Percentiles rank a stretch among this genome's conserved stretches.
phyloP scores from a whole-genome alignment of 768 basidiomycete species.

The Tylopilus rubrobrunneus region DNA sequence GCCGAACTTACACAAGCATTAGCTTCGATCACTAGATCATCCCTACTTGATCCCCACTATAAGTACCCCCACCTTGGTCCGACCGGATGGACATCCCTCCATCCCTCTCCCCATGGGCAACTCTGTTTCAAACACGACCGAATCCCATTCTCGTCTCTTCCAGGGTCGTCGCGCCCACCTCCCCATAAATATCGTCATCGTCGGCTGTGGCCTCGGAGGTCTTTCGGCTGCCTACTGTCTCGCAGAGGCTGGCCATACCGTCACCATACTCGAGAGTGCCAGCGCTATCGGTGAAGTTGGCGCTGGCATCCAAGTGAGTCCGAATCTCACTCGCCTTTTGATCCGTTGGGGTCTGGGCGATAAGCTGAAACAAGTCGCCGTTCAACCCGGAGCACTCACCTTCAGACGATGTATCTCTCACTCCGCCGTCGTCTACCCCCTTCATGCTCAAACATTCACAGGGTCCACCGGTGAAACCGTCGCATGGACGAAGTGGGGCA shows the following conservation, averaged over 20 bases:
- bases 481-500: constrained; percentile 36
- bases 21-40: too few relatives aligned
- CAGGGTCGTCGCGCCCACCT: constrained; percentile 22
- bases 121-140: too few relatives aligned
- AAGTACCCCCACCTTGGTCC: neutral
- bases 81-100: neutral
- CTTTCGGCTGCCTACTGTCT: constrained; percentile 44
- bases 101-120: neutral
- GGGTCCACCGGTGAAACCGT: constrained; percentile 34
- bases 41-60: neutral
- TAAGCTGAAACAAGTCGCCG: constrained; percentile 34
- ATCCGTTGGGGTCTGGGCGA: constrained; percentile 49
- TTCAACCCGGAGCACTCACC: constrained; percentile 37
- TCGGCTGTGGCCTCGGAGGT: constrained; percentile 52
- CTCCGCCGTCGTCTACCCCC: too few relatives aligned
- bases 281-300: constrained; percentile 40
- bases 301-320: constrained; percentile 47
- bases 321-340: constrained; percentile 44
- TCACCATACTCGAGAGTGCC: constrained; percentile 46
- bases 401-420: constrained; percentile 40
- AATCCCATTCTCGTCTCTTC: constrained; percentile 9
- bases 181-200: constrained; percentile 38
- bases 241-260: constrained; percentile 43
- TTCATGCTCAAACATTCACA: neutral
- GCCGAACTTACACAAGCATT: neutral